Evolutionary conservation across 2,329 filamentous ascomycete species (phyloP), one percentile per base, ranked within the genome.

Genomic region (Chalaropsis ovoidea): DNA sequence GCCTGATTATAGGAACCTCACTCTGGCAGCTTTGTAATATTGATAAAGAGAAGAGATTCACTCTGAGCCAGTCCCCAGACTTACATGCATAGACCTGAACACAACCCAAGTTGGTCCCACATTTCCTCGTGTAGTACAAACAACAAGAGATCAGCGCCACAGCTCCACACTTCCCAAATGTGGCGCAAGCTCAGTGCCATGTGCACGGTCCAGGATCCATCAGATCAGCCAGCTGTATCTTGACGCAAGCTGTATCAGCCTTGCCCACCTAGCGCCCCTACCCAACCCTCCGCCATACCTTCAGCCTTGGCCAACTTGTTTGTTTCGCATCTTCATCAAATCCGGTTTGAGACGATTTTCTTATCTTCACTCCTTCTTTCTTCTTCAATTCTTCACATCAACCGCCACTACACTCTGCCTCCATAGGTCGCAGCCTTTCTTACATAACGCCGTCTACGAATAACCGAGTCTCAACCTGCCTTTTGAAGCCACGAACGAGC

Each of bases 161-260:
- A 39, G 24, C 1, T 7, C 27, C 54, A 7, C 15, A 47, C 7
- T 35, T 15, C 19, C 35, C 27, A 17, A 19, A 2, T 13, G 61
- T 65, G 61, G 61, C 61, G 43, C 17, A 63, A 63, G 61, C 61
- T 63, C 42, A 15, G 24, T 17, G 31, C n/a, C 24, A 31, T 11
- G 31, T 39, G 22, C 61, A 35, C 56, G 35, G n/a, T 41, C 41
- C 17, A 41, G 35, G 39, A 41, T 35, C 15, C 22, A 62, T 49
- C 27, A 52, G 61, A 62, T 49, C 27, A 52, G 61, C 61, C 61
- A 63, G 61, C 61, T 45, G 61, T 49, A 31, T 49, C 43, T 49
- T 63, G 60, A 63, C 61, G 61, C 61, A 63, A 63, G 61, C 61
- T 63, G 61, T 22, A 41, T 63, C 61, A 63, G 61, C 61, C 61